Evolutionary conservation across 2,329 filamentous ascomycete species (phyloP).

Genomic region (Calonectria hawksworthii): DNA sequence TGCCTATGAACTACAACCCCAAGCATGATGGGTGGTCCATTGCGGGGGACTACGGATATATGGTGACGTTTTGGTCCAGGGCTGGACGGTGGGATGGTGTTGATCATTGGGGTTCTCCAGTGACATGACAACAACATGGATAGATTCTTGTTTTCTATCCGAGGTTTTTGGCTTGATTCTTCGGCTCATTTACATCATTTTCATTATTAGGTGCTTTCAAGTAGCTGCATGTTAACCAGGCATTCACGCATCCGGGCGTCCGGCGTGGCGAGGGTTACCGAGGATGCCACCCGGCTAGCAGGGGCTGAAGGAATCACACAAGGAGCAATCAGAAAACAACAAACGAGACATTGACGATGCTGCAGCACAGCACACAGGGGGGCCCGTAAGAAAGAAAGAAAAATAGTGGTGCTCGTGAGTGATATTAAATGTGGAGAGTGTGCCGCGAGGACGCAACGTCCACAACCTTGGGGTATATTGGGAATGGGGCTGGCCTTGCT

Average conservation of each 20-base stretch:
- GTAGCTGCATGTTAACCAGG: neutral
- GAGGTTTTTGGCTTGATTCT: no score
- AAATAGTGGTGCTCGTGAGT: no score
- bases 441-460: neutral
- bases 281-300: conserved; percentile 12
- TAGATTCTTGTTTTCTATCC: neutral
- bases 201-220: neutral
- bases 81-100: neutral
- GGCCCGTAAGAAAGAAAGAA: neutral
- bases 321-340: neutral
- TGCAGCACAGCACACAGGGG: neutral
- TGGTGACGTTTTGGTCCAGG: neutral
- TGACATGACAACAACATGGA: neutral
- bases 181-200: neutral
- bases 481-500: neutral
- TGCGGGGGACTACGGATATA: conserved; percentile 1
- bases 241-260: neutral
- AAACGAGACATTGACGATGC: conserved; percentile 1
- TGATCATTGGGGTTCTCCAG: neutral
- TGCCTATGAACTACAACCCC: neutral
- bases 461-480: neutral
- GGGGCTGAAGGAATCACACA: neutral
- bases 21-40: neutral
- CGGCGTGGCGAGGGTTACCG: conserved; percentile 8
- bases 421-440: conserved; percentile 12